Base-by-base conservation (phyloP, 257 asterid genomes). In the Parsonsia alboflavescens region DNA sequence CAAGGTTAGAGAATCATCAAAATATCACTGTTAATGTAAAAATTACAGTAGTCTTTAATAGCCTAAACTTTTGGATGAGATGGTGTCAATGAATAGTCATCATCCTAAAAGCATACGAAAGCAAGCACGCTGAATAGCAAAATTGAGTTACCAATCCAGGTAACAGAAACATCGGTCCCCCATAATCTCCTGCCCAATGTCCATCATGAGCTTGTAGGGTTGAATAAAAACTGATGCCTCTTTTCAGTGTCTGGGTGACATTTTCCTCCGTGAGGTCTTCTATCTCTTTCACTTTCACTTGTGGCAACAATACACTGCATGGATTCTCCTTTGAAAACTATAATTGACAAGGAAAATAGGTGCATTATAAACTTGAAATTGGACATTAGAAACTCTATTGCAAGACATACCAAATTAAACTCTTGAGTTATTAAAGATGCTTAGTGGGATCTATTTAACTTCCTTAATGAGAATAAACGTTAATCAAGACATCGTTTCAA, bases 131-230 rank as follows among this genome's bases (percentile, higher is more conserved):
- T 52, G 45, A 28, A 30, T 33, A 70, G 28, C 36, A 69, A 53
- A 75, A 54, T 59, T 10, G 76, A 81, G 88, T 82, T 78, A 95
- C 99, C 96, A 95, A 64, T 78, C 99, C 99, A 75, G 99, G 98
- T 90, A 95, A 74, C 80, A 95, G 88, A 87, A 95, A 95, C 97
- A 90, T 90, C 10, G 99, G 97, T 36, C 99, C 99, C 70, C 98
- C 99, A 83, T 90, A 95, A 80, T 95, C 99, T 74, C 99, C 99
- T 16, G 98, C 83, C 99, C 99, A 95, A 46, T 95, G 97, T 73
- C 99, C 99, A 77, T 95, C 99, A 42, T 77, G 77, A 78, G 91
- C 91, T 85, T 92, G 98, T 75, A 92, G 82, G 71, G 96, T 89
- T 69, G 98, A 92, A 78, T 95, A 85, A 83, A 87, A 92, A 76